phyloP scores from a whole-genome alignment of 352 stramenopile genomes.

The Globisporangium camurandrum region DNA sequence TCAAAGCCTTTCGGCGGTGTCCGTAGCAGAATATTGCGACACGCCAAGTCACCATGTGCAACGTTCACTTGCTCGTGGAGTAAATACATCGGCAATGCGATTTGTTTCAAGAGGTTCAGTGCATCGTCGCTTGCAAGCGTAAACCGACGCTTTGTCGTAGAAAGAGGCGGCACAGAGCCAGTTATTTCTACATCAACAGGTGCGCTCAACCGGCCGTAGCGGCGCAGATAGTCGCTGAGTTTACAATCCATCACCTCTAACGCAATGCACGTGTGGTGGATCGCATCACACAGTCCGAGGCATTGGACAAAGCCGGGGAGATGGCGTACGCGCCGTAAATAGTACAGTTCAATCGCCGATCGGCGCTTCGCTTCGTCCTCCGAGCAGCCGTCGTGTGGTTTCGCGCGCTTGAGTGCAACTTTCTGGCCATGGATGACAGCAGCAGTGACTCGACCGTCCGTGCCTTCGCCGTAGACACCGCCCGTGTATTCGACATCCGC shows the following conservation, averaged over 20 bases:
- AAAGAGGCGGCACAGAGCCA: no score
- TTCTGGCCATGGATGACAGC: conserved; percentile 75
- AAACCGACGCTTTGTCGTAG: conserved; percentile 38
- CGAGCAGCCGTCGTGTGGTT: conserved; percentile 67
- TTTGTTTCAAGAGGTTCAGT: conserved; percentile 59
- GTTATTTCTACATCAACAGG: no score
- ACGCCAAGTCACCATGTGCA: conserved; percentile 75
- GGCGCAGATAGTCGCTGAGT: conserved; percentile 75
- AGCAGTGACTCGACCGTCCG: conserved; percentile 69
- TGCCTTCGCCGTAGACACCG: conserved; percentile 79
- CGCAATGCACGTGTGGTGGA: conserved; percentile 81
- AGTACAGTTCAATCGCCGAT: conserved; percentile 71
- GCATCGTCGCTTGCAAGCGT: conserved; percentile 51
- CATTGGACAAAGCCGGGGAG: conserved; percentile 75
- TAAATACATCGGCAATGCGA: conserved; percentile 68
- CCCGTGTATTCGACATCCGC: conserved; percentile 74
- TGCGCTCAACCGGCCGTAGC: no score
- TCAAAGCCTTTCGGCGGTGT: conserved; percentile 76
- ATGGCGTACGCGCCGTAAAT: conserved; percentile 68
- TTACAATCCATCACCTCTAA: conserved; percentile 87
- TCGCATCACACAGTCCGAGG: conserved; percentile 71
- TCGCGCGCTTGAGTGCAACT: conserved; percentile 74
- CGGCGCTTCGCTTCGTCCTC: conserved; percentile 75
- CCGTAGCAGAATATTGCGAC: conserved; percentile 78
- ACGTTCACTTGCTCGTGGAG: conserved; percentile 78